Evolutionary conservation across 1,139 yeast species (phyloP), one percentile per base, ranked within the genome.

Genomic region (Diutina mesorugosa): DNA sequence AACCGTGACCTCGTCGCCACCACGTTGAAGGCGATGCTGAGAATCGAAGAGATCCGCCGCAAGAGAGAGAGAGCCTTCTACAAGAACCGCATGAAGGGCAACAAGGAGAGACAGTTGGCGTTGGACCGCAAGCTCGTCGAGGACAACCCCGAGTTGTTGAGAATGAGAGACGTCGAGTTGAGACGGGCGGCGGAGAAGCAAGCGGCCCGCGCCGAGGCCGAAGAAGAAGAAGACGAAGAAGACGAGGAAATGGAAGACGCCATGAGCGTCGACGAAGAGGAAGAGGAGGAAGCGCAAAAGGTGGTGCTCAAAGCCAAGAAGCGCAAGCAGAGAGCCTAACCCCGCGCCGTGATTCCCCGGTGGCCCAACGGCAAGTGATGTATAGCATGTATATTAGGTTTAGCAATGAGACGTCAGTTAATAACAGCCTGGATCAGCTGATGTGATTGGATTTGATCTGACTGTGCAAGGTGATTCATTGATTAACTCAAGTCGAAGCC

Each of bases 31-130:
- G 97, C 97, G 57, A 93, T 93, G 99, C 80, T 89, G 58, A 85
- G 98, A 75, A 86, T 95, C 61, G 97, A 93, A 72, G 96, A 90
- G 75, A 93, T 93, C 72, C 85, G 99, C 79, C 86, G 83, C 70
- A 90, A 85, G 81, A 87, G 99, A 79, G 99, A 95, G 75, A 81
- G 96, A 69, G 97, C 98, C 45, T 93, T 93, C 90, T 93, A 90
- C 78, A 91, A 90, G 90, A 90, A 91, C 76, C 89, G 99, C 84
- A 93, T 93, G 99, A 89, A 88, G 74, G 98, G 97, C 63, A 93
- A 95, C 76, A 87, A 85, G 73, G 97, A 88, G 64, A 83, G 84
- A 72, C 87, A 87, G 70, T 77, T 90, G 68, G 90, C 85, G 60
- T 79, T 88, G 60, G 99, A 93, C 74, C 85, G 84, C 77, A 89